Evolutionary conservation across 257 asterid species (phyloP).

Genomic region (Marsdenia floribunda): DNA sequence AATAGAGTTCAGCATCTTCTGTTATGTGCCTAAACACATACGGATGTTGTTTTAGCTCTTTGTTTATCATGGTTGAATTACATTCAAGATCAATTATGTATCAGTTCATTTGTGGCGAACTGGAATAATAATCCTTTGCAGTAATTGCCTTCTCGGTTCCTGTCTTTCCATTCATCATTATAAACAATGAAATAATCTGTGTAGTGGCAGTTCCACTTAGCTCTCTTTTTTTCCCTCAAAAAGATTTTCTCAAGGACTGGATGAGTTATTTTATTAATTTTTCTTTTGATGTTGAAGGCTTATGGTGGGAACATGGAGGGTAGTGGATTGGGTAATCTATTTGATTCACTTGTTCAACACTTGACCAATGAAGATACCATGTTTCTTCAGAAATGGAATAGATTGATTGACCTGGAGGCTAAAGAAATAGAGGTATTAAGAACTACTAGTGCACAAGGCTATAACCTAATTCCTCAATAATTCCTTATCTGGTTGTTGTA

Average conservation of each 20-base stretch:
- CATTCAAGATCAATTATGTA: background rate
- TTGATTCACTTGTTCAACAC: conserved; percentile 77
- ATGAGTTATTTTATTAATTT: background rate
- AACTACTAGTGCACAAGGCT: conserved; percentile 13
- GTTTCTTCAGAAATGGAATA: conserved; percentile 88
- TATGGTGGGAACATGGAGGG: conserved; percentile 71
- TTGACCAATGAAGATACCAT: conserved; percentile 49
- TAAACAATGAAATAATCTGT: background rate
- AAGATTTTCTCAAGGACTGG: background rate
- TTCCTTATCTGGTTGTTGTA: background rate
- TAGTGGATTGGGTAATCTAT: conserved; percentile 72
- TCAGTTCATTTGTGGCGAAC: background rate
- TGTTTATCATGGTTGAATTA: background rate
- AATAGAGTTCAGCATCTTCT: no score
- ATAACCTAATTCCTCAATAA: conserved; percentile 8
- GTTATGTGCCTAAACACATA: background rate
- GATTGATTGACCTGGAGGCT: conserved; percentile 87
- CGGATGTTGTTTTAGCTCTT: background rate
- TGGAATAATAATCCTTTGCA: background rate
- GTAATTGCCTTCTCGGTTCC: background rate
- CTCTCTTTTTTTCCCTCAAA: background rate
- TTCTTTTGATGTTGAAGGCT: conserved; percentile 45
- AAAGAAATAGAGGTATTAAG: conserved; percentile 66
- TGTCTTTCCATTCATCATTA: background rate
- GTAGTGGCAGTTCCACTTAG: background rate